phyloP scores from a whole-genome alignment of 176 grass and related monocot genomes.

The Eleusine indica region DNA sequence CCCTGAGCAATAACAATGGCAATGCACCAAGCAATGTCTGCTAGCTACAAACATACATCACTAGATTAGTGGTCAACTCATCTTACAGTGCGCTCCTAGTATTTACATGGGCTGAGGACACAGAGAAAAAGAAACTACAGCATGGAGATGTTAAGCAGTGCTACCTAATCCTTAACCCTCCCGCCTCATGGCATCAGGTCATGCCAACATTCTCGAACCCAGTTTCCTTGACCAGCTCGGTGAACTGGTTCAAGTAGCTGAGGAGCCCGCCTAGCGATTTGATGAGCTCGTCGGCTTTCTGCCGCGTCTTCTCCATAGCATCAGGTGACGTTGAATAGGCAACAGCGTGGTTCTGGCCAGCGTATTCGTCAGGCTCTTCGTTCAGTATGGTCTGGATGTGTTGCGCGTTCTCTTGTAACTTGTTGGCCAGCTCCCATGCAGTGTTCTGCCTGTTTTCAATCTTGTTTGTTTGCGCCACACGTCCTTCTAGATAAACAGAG shows the following conservation, averaged over 20 bases:
- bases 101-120: conserved; percentile 26
- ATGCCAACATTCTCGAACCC: conserved; percentile 60
- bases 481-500: conserved; percentile 38
- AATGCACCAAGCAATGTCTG: conserved; percentile 4
- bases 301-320: conserved; percentile 45
- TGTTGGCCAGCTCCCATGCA: conserved; percentile 56
- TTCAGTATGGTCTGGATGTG: conserved; percentile 65
- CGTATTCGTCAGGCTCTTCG: conserved; percentile 39
- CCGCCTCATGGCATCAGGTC: conserved; percentile 37
- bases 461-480: conserved; percentile 16
- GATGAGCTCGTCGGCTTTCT: conserved; percentile 71
- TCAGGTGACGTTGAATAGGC: conserved; percentile 3
- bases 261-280: conserved; percentile 70
- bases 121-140: conserved; percentile 1
- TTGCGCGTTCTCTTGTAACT: conserved; percentile 63
- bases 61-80: neutral
- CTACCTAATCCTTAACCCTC: neutral
- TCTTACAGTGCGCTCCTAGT: conserved; percentile 30
- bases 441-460: conserved; percentile 32
- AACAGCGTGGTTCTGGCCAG: conserved; percentile 18
- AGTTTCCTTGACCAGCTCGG: conserved; percentile 65
- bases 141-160: neutral
- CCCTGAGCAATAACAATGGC: neutral
- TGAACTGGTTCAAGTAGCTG: conserved; percentile 70
- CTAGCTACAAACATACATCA: conserved; percentile 26